Conservation (phyloP, 2,329 filamentous ascomycete species). For the Talaromyces islandicus region DNA sequence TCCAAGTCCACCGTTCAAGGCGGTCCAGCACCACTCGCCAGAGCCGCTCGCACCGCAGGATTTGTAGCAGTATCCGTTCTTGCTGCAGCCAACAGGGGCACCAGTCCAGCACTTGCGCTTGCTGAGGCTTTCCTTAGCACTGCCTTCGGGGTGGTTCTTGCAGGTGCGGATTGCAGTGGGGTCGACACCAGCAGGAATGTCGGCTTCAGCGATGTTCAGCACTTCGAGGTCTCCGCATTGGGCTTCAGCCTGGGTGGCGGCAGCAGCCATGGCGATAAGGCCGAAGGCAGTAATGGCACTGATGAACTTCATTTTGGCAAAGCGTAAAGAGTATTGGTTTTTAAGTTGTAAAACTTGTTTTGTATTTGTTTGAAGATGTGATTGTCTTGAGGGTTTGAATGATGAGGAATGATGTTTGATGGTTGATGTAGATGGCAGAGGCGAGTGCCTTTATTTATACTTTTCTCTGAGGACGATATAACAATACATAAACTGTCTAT, state of each 20-base stretch:
- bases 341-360: neutral
- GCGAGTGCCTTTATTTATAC: neutral
- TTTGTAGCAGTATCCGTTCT: slow-evolving; percentile 1
- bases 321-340: too few relatives aligned
- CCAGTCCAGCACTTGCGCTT: neutral
- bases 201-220: neutral
- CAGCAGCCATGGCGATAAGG: neutral
- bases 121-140: neutral
- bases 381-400: neutral
- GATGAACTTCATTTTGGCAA: neutral
- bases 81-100: neutral
- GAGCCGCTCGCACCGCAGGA: neutral
- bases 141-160: neutral
- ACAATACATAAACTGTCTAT: neutral
- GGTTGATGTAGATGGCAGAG: neutral
- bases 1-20: neutral
- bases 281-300: neutral
- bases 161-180: neutral
- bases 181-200: neutral
- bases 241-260: neutral
- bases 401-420: neutral
- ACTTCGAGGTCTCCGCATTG: neutral
- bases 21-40: slow-evolving; percentile 1
- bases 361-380: neutral
- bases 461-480: neutral